Evolutionary conservation across 805 yeast genomes (phyloP).

Genomic region (Kuraishia ogatae): DNA sequence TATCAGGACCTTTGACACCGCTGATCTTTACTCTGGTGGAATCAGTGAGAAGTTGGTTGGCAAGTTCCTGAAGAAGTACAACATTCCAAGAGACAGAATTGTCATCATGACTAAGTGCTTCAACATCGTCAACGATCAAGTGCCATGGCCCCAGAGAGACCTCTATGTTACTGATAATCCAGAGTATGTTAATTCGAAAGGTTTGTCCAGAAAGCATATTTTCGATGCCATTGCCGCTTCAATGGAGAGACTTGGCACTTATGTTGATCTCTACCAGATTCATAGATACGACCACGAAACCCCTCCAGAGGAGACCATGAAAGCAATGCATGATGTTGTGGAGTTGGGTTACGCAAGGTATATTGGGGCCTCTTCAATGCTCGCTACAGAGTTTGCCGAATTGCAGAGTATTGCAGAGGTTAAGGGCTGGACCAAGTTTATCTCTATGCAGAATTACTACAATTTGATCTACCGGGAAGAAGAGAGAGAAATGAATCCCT

Average conservation of each 20-base stretch:
- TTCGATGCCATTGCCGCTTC: conserved; percentile 34
- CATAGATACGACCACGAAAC: conserved; percentile 42
- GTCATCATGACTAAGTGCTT: conserved; percentile 45
- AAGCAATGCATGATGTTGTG: conserved; percentile 45
- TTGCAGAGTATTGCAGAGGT: conserved; percentile 49
- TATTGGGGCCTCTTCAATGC: conserved; percentile 59
- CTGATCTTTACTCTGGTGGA: conserved; percentile 40
- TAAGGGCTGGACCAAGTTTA: conserved; percentile 48
- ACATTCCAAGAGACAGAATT: conserved; percentile 43
- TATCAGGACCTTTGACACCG: conserved; percentile 42
- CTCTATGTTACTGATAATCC: conserved; percentile 9
- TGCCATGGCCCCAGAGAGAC: neutral
- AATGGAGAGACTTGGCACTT: conserved; percentile 40
- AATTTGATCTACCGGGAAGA: conserved; percentile 55
- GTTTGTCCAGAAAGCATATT: conserved; percentile 37
- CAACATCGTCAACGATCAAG: conserved; percentile 12
- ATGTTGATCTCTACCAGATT: conserved; percentile 45
- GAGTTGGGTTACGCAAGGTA: conserved; percentile 39
- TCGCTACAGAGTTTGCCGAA: conserved; percentile 42
- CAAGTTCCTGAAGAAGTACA: conserved; percentile 40
- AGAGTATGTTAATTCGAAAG: conserved; percentile 24
- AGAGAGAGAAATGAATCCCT: conserved; percentile 53
- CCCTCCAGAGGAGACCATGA: conserved; percentile 47
- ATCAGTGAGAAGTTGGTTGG: conserved; percentile 40
- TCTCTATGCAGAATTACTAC: conserved; percentile 50